These are phyloP conservation scores for Rhododendron griersonianum DNA, from an alignment of 148 eudicot species.

Conservation along the genomic window DNA sequence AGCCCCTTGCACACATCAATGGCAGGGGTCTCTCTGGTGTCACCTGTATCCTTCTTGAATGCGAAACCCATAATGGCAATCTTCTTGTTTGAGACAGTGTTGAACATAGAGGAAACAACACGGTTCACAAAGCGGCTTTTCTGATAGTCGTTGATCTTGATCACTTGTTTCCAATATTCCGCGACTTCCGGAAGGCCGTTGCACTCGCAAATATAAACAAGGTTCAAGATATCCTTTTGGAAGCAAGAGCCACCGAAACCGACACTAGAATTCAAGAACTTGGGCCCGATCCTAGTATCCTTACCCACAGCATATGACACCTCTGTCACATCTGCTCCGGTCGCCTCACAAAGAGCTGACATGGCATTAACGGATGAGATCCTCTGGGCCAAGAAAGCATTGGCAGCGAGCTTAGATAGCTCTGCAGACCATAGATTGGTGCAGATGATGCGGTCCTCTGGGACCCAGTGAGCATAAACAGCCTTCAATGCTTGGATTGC, in stretches of 20 bases:
- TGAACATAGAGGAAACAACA: conserved; percentile 75
- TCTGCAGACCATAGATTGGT: conserved; percentile 92
- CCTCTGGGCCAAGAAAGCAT: conserved; percentile 69
- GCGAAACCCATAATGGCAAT: conserved; percentile 70
- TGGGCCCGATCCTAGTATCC: conserved; percentile 53
- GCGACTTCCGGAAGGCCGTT: conserved; percentile 84
- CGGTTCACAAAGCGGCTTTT: conserved; percentile 62
- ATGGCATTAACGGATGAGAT: conserved; percentile 61
- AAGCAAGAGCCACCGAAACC: conserved; percentile 67
- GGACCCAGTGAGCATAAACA: conserved; percentile 81
- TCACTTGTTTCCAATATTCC: conserved; percentile 87
- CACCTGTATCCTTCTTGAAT: conserved; percentile 56
- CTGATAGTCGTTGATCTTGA: conserved; percentile 77
- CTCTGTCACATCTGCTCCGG: conserved; percentile 70
- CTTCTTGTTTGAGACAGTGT: conserved; percentile 67
- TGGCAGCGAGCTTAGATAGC: conserved; percentile 83
- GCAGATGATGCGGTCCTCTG: conserved; percentile 64
- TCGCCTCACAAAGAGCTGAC: conserved; percentile 67
- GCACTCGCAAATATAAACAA: conserved; percentile 59
- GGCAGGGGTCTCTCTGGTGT: conserved; percentile 55
- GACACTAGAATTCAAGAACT: conserved; percentile 52
- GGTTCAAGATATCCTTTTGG: conserved; percentile 57
- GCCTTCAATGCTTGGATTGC: conserved; percentile 65
- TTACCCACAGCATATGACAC: conserved; percentile 72
- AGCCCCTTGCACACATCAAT: conserved; percentile 60